These are phyloP conservation scores for Pezicula radicicola DNA, from an alignment of 2,329 filamentous ascomycete species.

Conservation along the genomic window DNA sequence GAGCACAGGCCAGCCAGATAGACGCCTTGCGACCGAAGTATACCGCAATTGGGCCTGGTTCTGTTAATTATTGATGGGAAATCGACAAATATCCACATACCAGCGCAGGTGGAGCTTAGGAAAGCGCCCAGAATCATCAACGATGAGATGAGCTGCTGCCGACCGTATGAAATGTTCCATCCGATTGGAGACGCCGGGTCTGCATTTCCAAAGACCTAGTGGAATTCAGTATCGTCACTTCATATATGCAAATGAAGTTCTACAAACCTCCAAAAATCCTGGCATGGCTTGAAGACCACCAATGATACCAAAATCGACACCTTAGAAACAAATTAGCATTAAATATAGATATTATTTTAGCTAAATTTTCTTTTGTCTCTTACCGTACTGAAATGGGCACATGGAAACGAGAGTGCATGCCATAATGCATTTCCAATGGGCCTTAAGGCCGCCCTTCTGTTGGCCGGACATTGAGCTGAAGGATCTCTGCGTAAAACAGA, in stretches of 20 bases:
- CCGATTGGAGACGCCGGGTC: conserved; percentile 14
- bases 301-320: conserved; percentile 15
- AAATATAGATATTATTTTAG: no score
- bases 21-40: conserved; percentile 41
- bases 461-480: no score
- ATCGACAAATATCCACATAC: conserved; percentile 42
- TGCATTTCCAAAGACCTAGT: conserved; percentile 45
- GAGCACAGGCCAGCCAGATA: conserved; percentile 43
- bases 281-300: conserved; percentile 14
- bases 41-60: conserved; percentile 18
- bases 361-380: no score
- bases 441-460: background rate
- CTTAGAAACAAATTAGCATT: no score
- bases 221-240: background rate
- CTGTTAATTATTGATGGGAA: conserved; percentile 14
- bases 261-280: conserved; percentile 13
- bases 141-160: conserved; percentile 51
- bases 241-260: background rate
- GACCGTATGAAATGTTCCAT: conserved; percentile 35
- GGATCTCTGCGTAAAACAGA: no score
- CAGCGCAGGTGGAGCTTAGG: conserved; percentile 38
- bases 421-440: conserved; percentile 16
- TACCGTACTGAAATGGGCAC: conserved; percentile 20
- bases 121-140: conserved; percentile 49
- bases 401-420: conserved; percentile 17